These are phyloP conservation scores for Pholiota conissans DNA, from an alignment of 768 basidiomycete genomes.

Conservation along the genomic window DNA sequence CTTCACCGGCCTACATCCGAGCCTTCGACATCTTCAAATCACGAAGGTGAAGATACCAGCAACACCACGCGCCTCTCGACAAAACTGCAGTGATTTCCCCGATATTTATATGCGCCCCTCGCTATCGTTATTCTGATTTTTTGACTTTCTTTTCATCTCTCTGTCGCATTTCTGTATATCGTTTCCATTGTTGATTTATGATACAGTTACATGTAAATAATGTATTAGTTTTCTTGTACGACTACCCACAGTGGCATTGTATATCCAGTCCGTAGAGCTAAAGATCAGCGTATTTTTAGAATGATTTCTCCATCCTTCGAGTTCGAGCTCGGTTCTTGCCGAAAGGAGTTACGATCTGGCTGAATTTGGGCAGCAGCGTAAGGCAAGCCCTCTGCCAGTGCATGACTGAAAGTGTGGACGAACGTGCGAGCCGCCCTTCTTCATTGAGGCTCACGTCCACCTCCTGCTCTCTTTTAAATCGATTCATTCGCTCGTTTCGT, in stretches of 20 bases:
- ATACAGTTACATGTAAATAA: slow-evolving; percentile 6
- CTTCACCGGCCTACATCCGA: slow-evolving; percentile 48
- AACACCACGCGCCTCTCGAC: slow-evolving; percentile 40
- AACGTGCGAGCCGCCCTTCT: slow-evolving; percentile 32
- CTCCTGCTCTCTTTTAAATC: slow-evolving; percentile 16
- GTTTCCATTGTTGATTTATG: slow-evolving; percentile 3
- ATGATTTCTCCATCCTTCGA: neutral
- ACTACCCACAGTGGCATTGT: slow-evolving; percentile 6
- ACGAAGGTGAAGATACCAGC: slow-evolving; percentile 33
- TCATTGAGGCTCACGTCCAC: slow-evolving; percentile 12
- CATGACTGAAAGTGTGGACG: slow-evolving; percentile 13
- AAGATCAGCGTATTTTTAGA: slow-evolving; percentile 14
- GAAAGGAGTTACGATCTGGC: slow-evolving; percentile 8
- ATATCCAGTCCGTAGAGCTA: slow-evolving; percentile 1
- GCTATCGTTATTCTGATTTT: slow-evolving; percentile 16
- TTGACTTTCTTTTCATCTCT: slow-evolving; percentile 7
- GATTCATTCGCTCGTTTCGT: slow-evolving; percentile 22
- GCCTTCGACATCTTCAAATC: slow-evolving; percentile 19
- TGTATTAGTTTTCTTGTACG: slow-evolving; percentile 21
- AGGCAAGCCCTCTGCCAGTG: slow-evolving; percentile 4
- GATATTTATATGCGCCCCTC: neutral
- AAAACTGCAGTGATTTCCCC: slow-evolving; percentile 18
- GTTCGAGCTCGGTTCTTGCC: slow-evolving; percentile 2
- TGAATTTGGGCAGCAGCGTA: neutral
- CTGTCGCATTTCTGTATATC: slow-evolving; percentile 17